Evolutionary conservation across 805 yeast species (phyloP).

Genomic region (Priceomyces medius): DNA sequence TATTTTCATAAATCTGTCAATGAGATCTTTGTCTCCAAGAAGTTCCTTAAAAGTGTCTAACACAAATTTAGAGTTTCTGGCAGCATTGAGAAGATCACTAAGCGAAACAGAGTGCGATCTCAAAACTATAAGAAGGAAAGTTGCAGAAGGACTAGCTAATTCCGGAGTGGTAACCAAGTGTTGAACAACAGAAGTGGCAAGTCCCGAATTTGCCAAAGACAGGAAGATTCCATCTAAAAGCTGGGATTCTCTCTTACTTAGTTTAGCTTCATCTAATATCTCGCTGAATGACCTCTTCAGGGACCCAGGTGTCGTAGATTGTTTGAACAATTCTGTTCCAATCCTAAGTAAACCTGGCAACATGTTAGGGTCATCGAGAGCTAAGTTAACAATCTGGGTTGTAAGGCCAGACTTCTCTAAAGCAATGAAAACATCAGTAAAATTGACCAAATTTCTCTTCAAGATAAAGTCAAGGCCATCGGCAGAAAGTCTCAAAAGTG

Average conservation of each 20-base stretch:
- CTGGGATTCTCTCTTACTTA: slow-evolving; percentile 19
- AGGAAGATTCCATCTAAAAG: slow-evolving; percentile 18
- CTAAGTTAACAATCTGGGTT: slow-evolving; percentile 19
- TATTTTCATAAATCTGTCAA: slow-evolving; percentile 16
- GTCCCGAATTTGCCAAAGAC: slow-evolving; percentile 25
- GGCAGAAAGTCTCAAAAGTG: slow-evolving; percentile 18
- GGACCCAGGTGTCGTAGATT: slow-evolving; percentile 2
- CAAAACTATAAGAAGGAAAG: slow-evolving; percentile 21
- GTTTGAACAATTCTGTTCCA: slow-evolving; percentile 19
- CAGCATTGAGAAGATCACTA: slow-evolving; percentile 17
- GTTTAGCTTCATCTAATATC: background rate
- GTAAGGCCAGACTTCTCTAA: slow-evolving; percentile 24
- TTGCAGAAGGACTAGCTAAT: slow-evolving; percentile 26
- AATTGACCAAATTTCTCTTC: slow-evolving; percentile 17
- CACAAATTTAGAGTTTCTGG: slow-evolving; percentile 20
- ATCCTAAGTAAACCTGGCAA: slow-evolving; percentile 25
- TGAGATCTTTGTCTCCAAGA: slow-evolving; percentile 19
- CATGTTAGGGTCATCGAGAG: slow-evolving; percentile 23
- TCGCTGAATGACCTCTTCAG: background rate
- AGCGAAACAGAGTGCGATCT: slow-evolving; percentile 23
- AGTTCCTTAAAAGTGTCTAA: slow-evolving; percentile 15
- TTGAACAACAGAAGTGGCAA: slow-evolving; percentile 22
- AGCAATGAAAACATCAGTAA: slow-evolving; percentile 24
- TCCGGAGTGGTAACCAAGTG: slow-evolving; percentile 26
- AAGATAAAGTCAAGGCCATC: slow-evolving; percentile 21